Conservation (phyloP, 768 basidiomycete species). For the Phylloporus arenicola region DNA sequence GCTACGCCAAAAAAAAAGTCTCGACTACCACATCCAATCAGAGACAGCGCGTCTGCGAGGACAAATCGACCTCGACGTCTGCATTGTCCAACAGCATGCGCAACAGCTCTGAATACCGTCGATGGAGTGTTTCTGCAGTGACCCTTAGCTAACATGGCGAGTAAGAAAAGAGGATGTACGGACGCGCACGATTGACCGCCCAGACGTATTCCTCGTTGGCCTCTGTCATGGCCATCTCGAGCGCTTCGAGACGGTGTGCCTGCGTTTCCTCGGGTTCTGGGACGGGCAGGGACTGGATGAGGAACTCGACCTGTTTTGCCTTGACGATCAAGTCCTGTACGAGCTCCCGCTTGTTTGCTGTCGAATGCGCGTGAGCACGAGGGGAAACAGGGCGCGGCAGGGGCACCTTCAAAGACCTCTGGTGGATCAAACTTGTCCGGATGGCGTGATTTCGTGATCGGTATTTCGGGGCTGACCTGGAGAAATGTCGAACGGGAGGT, state of each 20-base stretch:
- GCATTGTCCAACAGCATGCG: slow-evolving; percentile 52
- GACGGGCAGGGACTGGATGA: slow-evolving; percentile 74
- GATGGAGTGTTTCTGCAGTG: slow-evolving; percentile 50
- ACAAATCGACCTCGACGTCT: slow-evolving; percentile 32
- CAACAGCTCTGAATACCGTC: slow-evolving; percentile 55
- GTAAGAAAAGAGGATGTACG: slow-evolving; percentile 25
- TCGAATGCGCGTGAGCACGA: not conserved
- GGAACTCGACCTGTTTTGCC: slow-evolving; percentile 83
- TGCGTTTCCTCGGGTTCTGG: slow-evolving; percentile 76
- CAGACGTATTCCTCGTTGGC: slow-evolving; percentile 73
- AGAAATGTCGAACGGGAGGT: slow-evolving; percentile 70
- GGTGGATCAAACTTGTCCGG: slow-evolving; percentile 66
- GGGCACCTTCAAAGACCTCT: slow-evolving; percentile 69
- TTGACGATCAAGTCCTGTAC: slow-evolving; percentile 79
- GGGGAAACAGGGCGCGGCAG: no score
- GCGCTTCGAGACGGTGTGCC: slow-evolving; percentile 52
- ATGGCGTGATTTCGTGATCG: slow-evolving; percentile 77
- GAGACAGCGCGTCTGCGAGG: not conserved
- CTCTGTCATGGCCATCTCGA: slow-evolving; percentile 65
- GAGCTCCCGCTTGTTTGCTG: slow-evolving; percentile 81
- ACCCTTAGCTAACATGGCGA: not conserved
- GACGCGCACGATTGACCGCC: slow-evolving; percentile 74
- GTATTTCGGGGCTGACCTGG: slow-evolving; percentile 73
- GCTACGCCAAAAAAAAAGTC: no score
- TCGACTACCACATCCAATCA: no score